phyloP scores from a whole-genome alignment of 495 filamentous ascomycete genomes.

The Cercophora sp. region DNA sequence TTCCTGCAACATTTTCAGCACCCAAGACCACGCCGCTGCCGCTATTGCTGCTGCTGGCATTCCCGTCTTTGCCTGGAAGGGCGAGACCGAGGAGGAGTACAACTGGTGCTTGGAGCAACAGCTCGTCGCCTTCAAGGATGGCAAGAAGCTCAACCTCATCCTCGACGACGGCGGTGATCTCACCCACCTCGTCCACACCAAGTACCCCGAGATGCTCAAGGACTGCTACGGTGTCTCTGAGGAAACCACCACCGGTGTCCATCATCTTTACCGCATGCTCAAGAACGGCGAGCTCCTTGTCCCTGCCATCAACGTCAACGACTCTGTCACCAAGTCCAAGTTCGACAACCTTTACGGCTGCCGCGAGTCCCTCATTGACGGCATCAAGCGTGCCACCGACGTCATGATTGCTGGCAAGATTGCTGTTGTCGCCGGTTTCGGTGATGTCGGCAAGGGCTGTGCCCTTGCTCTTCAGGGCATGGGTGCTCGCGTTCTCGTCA shows the following conservation, averaged over 20 bases:
- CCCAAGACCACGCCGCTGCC: conserved; percentile 96
- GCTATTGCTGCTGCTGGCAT: conserved; percentile 92
- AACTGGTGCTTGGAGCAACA: conserved; percentile 99
- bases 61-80: conserved; percentile 99
- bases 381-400: conserved; percentile 99
- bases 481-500: conserved; percentile 95
- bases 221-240: conserved; percentile 97
- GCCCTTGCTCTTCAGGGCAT: conserved; percentile 91
- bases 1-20: conserved; percentile 99
- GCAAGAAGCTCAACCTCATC: conserved; percentile 95
- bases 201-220: conserved; percentile 96
- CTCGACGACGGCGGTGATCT: conserved; percentile 98
- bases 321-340: conserved; percentile 99
- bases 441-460: conserved; percentile 99
- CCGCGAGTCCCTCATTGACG: conserved; percentile 96
- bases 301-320: conserved; percentile 98
- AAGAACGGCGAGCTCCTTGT: conserved; percentile 88
- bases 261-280: conserved; percentile 98
- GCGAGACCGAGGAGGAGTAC: conserved; percentile 99
- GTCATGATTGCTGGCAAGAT: conserved; percentile 99
- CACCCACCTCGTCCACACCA: conserved; percentile 91
- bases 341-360: conserved; percentile 99
- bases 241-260: conserved; percentile 99
- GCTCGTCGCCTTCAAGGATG: conserved; percentile 91
- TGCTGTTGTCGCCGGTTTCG: conserved; percentile 93